Evolutionary conservation across 75 land plant genomes (phyloP).

Genomic region (Selaginella tamariscina): DNA sequence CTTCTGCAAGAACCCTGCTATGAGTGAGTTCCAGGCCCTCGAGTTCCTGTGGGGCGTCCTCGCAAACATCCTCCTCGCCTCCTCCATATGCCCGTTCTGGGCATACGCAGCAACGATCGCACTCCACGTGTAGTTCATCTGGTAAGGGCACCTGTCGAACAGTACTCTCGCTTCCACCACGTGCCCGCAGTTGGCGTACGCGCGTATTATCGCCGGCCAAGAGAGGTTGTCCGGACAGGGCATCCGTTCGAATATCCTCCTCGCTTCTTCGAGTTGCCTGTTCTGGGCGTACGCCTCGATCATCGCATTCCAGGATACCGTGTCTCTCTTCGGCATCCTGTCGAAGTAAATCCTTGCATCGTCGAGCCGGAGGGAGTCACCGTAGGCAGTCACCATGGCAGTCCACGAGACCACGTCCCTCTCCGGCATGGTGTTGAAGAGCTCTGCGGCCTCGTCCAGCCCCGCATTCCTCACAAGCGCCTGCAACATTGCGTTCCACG

Average conservation of each 20-base stretch:
- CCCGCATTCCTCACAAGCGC: background rate
- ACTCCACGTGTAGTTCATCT: background rate
- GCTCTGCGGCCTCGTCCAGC: background rate
- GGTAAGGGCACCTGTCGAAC: background rate
- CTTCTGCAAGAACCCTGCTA: background rate
- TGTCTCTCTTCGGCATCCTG: background rate
- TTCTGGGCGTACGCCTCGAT: constrained; percentile 1
- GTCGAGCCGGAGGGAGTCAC: background rate
- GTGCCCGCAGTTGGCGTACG: background rate
- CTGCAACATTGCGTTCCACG: constrained; percentile 4
- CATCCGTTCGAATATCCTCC: background rate
- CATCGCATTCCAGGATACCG: constrained; percentile 12
- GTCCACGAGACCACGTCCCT: constrained; percentile 6
- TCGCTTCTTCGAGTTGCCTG: background rate
- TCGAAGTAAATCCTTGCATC: background rate
- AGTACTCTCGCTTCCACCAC: background rate
- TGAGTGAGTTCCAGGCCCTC: background rate
- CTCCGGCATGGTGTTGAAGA: constrained; percentile 5
- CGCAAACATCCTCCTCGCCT: background rate
- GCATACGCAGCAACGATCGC: constrained; percentile 2
- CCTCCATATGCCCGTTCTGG: background rate
- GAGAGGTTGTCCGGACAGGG: background rate
- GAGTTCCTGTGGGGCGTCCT: background rate
- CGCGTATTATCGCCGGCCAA: background rate
- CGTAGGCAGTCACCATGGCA: background rate